Evolutionary conservation across 2,329 filamentous ascomycete genomes (phyloP).

Genomic region (Domatiomyces catenatus): DNA sequence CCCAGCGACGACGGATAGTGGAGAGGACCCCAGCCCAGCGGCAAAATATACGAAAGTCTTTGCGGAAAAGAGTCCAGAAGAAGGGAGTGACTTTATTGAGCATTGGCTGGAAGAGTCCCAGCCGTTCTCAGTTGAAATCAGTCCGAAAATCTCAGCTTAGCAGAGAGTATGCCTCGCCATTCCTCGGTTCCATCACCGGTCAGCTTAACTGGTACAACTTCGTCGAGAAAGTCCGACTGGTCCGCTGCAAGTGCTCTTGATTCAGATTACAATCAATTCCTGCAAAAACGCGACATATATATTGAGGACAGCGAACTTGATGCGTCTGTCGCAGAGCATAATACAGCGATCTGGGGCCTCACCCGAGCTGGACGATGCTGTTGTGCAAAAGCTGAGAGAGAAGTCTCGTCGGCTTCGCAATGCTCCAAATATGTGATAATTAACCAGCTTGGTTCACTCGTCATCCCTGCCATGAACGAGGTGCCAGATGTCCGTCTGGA

Average conservation of each 20-base stretch:
- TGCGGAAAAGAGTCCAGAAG: too few species aligned
- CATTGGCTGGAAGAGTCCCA: constrained; percentile 4
- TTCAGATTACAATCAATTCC: constrained; percentile 2
- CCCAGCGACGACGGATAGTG: too few species aligned
- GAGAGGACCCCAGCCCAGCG: too few species aligned
- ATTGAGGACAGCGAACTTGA: constrained; percentile 3
- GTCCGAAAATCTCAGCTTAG: too few species aligned
- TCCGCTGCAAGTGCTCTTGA: constrained; percentile 3
- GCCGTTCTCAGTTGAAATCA: not conserved
- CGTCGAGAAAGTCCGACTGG: constrained; percentile 2
- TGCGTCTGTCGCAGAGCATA: constrained; percentile 1
- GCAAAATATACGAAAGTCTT: too few species aligned
- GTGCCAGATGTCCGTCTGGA: constrained; percentile 3
- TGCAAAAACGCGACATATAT: constrained; percentile 3
- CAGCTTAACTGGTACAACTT: not conserved
- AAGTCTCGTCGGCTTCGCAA: constrained; percentile 1
- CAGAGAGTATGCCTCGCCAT: not conserved
- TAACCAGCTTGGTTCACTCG: constrained; percentile 1
- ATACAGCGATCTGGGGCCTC: constrained; percentile 2
- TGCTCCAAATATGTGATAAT: constrained; percentile 2
- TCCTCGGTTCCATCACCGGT: constrained; percentile 1
- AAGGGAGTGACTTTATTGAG: constrained; percentile 2
- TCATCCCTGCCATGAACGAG: constrained; percentile 4
- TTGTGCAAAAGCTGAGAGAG: not conserved
- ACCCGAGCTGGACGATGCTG: constrained; percentile 6